Evolutionary conservation across 805 yeast genomes (phyloP), one percentile per base, ranked within the genome.

Genomic region (Sugiyamaella marilandica): DNA sequence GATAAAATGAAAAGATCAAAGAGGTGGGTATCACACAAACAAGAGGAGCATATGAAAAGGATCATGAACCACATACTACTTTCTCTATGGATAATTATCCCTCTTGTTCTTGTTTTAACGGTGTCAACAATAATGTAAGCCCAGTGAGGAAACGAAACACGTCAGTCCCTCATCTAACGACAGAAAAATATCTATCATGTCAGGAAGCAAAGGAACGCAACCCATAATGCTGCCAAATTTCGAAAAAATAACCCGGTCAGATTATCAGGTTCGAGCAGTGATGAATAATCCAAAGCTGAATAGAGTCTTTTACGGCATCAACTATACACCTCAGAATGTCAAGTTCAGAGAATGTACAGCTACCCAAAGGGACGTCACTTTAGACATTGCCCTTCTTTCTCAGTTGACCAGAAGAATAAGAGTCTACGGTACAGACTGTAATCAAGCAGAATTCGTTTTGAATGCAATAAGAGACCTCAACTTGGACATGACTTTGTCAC

Each of bases 391-490:
- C 0, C 61, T 76, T 11, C 57, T 85, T 7, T 80, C 89, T 0
- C 79, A 74, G 31, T 74, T 84, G 0, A 84, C 91, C 0, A 73
- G 74, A 0, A 75, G 81, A 54, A 64, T 85, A 8, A 70, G 84
- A 57, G 74, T 80, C 1, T 81, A 79, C 57, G 85, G 87, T 0
- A 76, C 82, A 50, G 85, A 81, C 57, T 84, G 90, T 57, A 64
- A 74, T 33, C 88, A 83, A 62, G 75, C 77, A 0, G 76, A 72
- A 11, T 64, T 67, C 35, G 75, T 82, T 11, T 65, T 85, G 45
- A 76, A 77, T 10, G 77, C 87, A 0, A 78, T 85, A 10, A 62
- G 68, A 37, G 73, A 72, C 2, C 65, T 82, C 47, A 69, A 76
- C 16, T 63, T 84, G 41, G 76, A 82, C 54, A 72, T 84, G 73